Base-by-base conservation (phyloP, 2,329 filamentous ascomycete species). In the Didymellaceae sp. region DNA sequence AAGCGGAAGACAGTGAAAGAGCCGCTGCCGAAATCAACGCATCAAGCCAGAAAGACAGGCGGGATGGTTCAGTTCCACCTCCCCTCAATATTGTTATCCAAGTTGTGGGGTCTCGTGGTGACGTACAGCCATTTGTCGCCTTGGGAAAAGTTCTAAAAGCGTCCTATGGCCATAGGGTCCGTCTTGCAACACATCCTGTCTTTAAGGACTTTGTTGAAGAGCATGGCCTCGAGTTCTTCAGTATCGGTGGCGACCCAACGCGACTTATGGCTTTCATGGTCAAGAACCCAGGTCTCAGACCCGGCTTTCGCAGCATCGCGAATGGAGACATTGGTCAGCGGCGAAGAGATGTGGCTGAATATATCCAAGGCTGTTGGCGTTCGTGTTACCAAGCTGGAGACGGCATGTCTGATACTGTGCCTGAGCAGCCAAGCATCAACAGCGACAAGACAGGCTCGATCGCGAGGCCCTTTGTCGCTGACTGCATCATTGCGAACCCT, bases 401-500 rank as follows among this genome's bases (percentile, higher is more conserved):
- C 28, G 71, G 13, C 18, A 64, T 17, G 63, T 66, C 13, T 68
- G 62, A 53, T 70, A 64, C 64, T 46, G 49, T 4, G 61, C 62
- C 7, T 74, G 70, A 18, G 46, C 77, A 4, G 64, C 69, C 4
- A 16, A 17, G 16, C 9, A 18, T 16, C 11, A 25, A 20, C 13
- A 10, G 75, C 73, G 2, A 66, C 72, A 7, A 60, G 73, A 14
- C 45, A 28, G 5, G 18, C 44, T 1, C 42, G 6, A 6, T 5
- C 4, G 10, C 26, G 11, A 33, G 54, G n/a, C 89, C 88, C 1
- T 96, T 96, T 65, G 85, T 95, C 28, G 90, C 90, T 0, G 89
- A 90, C 71, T 59, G 57, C 87, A 90, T 91, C 58, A 89, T 91
- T 59, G 88, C 88, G 1, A 91, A 91, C 53, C 88, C 88, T 1